Evolutionary conservation across 2,329 filamentous ascomycete species (phyloP), one percentile per base, ranked within the genome.

Genomic region (Xylariaceae sp.): DNA sequence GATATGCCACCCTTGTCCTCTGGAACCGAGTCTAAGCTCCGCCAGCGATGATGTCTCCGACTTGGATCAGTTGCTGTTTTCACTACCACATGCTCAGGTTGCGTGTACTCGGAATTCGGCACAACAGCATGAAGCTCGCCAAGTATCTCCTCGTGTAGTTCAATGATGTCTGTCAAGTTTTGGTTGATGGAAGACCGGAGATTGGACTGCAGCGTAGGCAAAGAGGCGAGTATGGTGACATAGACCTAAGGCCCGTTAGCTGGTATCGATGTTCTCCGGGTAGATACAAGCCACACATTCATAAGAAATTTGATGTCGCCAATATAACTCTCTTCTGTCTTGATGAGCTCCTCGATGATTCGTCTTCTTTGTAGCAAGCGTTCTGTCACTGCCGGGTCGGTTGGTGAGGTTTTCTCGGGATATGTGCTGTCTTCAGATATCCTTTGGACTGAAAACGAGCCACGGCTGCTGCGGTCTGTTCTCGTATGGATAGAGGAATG

Each of bases 241-340:
- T 92, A 89, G 18, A 89, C 81, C 88, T 90, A 9, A 7, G 13
- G 2, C 1, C 12, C 67, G 57, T 68, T 33, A 57, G 53, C 22
- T 47, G 22, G n/a, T 31, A 31, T 45, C 16, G 7, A 41, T 7
- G 16, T 16, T 34, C 17, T 10, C 36, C 5, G 44, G 16, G 6
- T 28, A 28, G 7, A 18, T 11, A 19, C 10, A 39, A 13, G n/a
- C 64, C 83, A 66, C 73, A 93, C 92, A 71, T 95, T 91, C 67
- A 88, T 87, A 53, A 97, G 75, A 59, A 94, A 90, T 62, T 90
- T 90, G 52, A 97, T 71, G 63, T 96, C 93, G 14, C 86, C 83
- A 61, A 97, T 86, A 67, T 97, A 97, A 63, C 87, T 84, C 66
- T 94, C 88, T 69, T 97, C 94, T 0, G 92, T 96, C 51, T 74